Evolutionary conservation across 1,284 basidiomycete species (phyloP).

Genomic region (Ustilago hordei): DNA sequence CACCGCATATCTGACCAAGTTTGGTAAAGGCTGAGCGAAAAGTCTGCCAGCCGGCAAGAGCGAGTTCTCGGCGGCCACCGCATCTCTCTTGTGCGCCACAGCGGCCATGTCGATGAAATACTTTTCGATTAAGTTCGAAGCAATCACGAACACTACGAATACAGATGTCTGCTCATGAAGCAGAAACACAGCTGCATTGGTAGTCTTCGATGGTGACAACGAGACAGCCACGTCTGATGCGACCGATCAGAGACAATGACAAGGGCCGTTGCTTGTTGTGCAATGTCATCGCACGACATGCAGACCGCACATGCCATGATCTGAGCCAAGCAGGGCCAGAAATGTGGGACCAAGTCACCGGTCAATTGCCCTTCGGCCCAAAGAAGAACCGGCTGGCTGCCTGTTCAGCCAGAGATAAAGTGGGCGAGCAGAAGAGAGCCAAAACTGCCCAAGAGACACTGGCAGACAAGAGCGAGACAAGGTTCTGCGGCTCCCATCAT

Average conservation of each 20-base stretch:
- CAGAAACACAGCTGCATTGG: background rate
- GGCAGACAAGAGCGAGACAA: background rate
- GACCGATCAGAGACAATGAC: background rate
- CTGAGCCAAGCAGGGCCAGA: background rate
- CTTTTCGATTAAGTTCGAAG: background rate
- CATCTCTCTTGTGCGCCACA: slow-evolving; percentile 12
- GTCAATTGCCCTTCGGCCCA: slow-evolving; percentile 15
- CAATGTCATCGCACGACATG: background rate
- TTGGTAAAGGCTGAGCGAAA: slow-evolving; percentile 29
- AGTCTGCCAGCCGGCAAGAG: background rate
- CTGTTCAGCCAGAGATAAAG: background rate
- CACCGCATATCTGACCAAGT: slow-evolving; percentile 25
- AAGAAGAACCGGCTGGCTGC: slow-evolving; percentile 21
- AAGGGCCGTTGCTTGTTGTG: background rate
- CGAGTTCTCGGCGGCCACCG: slow-evolving; percentile 17
- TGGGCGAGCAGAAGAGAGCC: background rate
- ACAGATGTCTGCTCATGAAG: background rate
- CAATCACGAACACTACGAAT: background rate
- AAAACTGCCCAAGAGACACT: background rate
- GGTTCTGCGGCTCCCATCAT: slow-evolving; percentile 15
- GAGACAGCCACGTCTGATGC: background rate
- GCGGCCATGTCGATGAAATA: slow-evolving; percentile 10
- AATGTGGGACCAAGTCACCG: slow-evolving; percentile 10
- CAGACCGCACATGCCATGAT: background rate
- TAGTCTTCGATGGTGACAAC: background rate